Evolutionary conservation across 768 basidiomycete genomes (phyloP).

Genomic region (Butyriboletus loyo): DNA sequence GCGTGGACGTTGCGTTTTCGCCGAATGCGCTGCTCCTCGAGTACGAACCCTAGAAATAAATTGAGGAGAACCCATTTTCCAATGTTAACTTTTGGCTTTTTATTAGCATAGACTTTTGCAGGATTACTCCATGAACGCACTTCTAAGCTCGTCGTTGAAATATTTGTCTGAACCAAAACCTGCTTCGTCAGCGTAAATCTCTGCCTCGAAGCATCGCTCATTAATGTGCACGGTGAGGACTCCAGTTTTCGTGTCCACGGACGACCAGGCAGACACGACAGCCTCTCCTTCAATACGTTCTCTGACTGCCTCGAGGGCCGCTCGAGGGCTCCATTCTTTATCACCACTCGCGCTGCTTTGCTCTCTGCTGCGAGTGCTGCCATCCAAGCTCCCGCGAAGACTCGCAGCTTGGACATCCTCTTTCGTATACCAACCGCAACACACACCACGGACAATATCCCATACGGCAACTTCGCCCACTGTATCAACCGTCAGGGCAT

Average conservation of each 20-base stretch:
- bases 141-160: conserved; percentile 74
- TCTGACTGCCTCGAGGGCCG: conserved; percentile 82
- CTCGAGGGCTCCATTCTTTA: conserved; percentile 64
- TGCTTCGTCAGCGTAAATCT: conserved; percentile 92
- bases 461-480: conserved; percentile 86
- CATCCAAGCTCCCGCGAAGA: conserved; percentile 43
- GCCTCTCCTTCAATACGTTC: conserved; percentile 96
- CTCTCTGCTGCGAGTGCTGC: conserved; percentile 33
- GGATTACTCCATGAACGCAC: conserved; percentile 45
- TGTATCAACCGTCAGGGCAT: conserved; percentile 89
- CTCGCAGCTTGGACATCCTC: conserved; percentile 66
- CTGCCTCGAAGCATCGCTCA: conserved; percentile 89
- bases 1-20: conserved; percentile 31
- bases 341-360: conserved; percentile 35
- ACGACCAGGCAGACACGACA: conserved; percentile 79
- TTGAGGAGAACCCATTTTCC: conserved; percentile 91
- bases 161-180: conserved; percentile 60
- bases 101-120: conserved; percentile 6
- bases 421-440: conserved; percentile 64
- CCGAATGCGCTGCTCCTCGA: conserved; percentile 56
- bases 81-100: conserved; percentile 64
- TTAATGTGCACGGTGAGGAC: conserved; percentile 83
- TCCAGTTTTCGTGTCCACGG: conserved; percentile 87
- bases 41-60: conserved; percentile 75
- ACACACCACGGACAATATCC: conserved; percentile 81